Percentiles rank a stretch among this genome's conserved stretches.
phyloP scores from a whole-genome alignment of 1,139 yeast genomes.

The Ogataea hybrid region DNA sequence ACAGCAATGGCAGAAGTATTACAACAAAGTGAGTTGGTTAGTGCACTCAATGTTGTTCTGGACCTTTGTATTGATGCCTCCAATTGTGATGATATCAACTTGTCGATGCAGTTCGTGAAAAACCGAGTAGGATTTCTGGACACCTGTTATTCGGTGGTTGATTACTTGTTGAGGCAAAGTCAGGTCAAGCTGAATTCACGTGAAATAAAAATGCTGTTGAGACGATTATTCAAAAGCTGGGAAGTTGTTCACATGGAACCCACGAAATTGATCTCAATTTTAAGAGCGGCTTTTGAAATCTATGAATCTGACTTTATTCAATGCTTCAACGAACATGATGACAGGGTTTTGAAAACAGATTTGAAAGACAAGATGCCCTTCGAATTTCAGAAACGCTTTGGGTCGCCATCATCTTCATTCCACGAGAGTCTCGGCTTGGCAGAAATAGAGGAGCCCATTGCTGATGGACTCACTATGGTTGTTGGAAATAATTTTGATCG shows the following conservation, averaged over 20 bases:
- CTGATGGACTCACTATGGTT: conserved; percentile 29
- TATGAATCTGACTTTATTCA: conserved; percentile 17
- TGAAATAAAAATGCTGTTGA: conserved; percentile 22
- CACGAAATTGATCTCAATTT: conserved; percentile 8
- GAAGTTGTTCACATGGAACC: conserved; percentile 16
- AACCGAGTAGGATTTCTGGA: conserved; percentile 22
- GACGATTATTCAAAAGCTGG: conserved; percentile 24
- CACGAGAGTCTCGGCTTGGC: conserved; percentile 14
- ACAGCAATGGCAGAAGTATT: no score
- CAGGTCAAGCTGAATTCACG: conserved; percentile 17
- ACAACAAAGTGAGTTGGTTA: conserved; percentile 23
- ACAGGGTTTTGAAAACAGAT: conserved; percentile 15
- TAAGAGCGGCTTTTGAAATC: conserved; percentile 11
- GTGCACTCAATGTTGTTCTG: conserved; percentile 22
- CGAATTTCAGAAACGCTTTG: background rate
- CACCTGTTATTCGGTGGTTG: conserved; percentile 20
- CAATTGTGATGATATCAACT: conserved; percentile 24
- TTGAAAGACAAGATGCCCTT: conserved; percentile 8
- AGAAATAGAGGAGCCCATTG: conserved; percentile 19
- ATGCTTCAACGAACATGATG: conserved; percentile 17
- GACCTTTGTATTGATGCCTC: conserved; percentile 26
- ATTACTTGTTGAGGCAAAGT: conserved; percentile 11
- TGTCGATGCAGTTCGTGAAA: conserved; percentile 31
- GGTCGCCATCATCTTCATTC: conserved; percentile 3
- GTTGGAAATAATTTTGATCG: conserved; percentile 17